Base-by-base conservation (phyloP, 1,284 basidiomycete genomes). In the Pseudozyma sp. region DNA sequence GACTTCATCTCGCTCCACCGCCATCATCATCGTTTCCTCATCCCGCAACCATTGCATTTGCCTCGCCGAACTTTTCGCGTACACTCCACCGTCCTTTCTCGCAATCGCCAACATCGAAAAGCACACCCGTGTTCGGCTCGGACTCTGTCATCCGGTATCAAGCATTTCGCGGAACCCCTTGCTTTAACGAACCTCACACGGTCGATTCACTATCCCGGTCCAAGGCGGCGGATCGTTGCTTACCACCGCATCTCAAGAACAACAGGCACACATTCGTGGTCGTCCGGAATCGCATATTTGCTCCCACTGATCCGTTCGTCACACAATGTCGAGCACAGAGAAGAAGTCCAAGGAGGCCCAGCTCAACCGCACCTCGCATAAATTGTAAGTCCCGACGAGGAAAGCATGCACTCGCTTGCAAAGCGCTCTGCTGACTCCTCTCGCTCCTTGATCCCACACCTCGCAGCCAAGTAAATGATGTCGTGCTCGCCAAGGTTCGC, bases 401-500 rank as follows among this genome's bases (percentile, higher is more conserved):
- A 42, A 24, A 13, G 10, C 19, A 9, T 42, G 17, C 49, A 29
- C 13, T 7, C 10, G 4, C 1, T 44, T 9, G 43, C 35, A 8
- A 30, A 10, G 17, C 4, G 19, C 6, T 1, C 13, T 44, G 45
- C 66, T 57, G 46, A 68, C 58, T 19, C 39, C 14, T 39, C 9
- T 33, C 31, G 6, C 7, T 16, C 31, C 33, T 31, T 40, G 11
- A 7, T 39, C 7, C 13, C 35, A 34, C 13, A 13, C 39, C 39
- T 24, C n/a, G 60, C 64, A 77, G 75, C 62, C 60, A 75, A 29
- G 55, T 60, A 58, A 88, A 92, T 82, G 94, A 97, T 84, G 88
- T 94, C 78, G 94, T 98, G 35, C 89, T 97, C 65, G 94, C 90
- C 42, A 94, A 97, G 87, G 87, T 99, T 82, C 92, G 92, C 86